Percentiles rank a stretch among this genome's conserved stretches.
Conservation (phyloP, 2,329 filamentous ascomycete genomes). For the Aspergillus fijiensis region DNA sequence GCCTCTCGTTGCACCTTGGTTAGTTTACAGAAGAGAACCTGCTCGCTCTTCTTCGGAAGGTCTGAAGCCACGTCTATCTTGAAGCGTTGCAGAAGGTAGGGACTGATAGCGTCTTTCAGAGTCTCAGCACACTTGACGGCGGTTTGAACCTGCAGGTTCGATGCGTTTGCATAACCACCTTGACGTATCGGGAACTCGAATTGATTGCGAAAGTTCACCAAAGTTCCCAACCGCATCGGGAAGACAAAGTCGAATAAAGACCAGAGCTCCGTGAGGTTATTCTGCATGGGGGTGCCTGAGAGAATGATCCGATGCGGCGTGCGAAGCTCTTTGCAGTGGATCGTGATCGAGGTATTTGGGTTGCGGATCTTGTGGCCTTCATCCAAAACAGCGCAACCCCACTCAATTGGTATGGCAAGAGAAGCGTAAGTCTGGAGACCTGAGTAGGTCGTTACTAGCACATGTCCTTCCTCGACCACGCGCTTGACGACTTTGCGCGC, state of each 20-base stretch:
- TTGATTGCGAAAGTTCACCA: slow-evolving; percentile 84
- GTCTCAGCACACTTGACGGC: slow-evolving; percentile 93
- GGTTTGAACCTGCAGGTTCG: slow-evolving; percentile 89
- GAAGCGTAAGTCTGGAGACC: slow-evolving; percentile 91
- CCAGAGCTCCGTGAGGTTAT: slow-evolving; percentile 93
- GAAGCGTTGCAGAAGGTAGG: slow-evolving; percentile 86
- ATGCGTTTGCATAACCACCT: slow-evolving; percentile 93
- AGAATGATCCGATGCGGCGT: slow-evolving; percentile 90
- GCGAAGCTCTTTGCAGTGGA: slow-evolving; percentile 89
- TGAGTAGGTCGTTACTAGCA: slow-evolving; percentile 92
- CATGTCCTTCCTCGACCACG: slow-evolving; percentile 81
- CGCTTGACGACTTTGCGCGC: slow-evolving; percentile 79
- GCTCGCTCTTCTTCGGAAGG: slow-evolving; percentile 91
- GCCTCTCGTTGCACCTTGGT: slow-evolving; percentile 74
- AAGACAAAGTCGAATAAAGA: slow-evolving; percentile 97
- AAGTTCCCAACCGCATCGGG: slow-evolving; percentile 88
- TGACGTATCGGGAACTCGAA: slow-evolving; percentile 93
- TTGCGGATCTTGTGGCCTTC: slow-evolving; percentile 99
- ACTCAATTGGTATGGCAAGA: slow-evolving; percentile 76
- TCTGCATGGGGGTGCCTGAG: slow-evolving; percentile 96
- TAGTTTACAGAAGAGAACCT: slow-evolving; percentile 93
- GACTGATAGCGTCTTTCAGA: slow-evolving; percentile 87
- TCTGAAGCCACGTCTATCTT: slow-evolving; percentile 94
- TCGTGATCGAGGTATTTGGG: slow-evolving; percentile 89
- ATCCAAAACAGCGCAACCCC: slow-evolving; percentile 92